phyloP scores from a whole-genome alignment of 2,329 filamentous ascomycete species.

The Aspergillus sp. region DNA sequence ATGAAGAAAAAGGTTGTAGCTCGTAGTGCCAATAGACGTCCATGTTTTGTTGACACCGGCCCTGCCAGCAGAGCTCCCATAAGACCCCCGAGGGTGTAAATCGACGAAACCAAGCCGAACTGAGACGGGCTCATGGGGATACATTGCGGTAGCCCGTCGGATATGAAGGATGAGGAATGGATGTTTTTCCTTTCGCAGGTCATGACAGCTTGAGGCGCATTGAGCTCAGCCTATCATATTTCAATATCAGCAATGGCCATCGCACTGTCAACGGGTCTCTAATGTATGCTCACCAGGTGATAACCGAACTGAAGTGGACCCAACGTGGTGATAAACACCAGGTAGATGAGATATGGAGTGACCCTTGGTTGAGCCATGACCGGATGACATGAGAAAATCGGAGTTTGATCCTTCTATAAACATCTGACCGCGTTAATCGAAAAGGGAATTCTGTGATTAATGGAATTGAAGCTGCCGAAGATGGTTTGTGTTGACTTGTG shows the following conservation, averaged over 20 bases:
- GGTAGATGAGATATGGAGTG: conserved; percentile 74
- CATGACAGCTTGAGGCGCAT: conserved; percentile 90
- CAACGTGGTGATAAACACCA: conserved; percentile 74
- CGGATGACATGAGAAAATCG: conserved; percentile 23
- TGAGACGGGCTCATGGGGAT: conserved; percentile 81
- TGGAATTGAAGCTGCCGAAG: background rate
- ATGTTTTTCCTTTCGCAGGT: conserved; percentile 71
- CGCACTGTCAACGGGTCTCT: background rate
- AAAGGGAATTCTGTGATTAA: background rate
- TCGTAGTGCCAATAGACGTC: conserved; percentile 74
- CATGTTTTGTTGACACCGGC: conserved; percentile 72
- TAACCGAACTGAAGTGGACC: conserved; percentile 94
- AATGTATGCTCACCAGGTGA: conserved; percentile 67
- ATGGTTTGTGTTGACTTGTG: background rate
- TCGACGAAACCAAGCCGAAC: conserved; percentile 83
- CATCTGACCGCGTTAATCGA: background rate
- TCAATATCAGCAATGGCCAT: conserved; percentile 10
- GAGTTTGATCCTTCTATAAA: background rate
- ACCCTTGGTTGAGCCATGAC: conserved; percentile 39
- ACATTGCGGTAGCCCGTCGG: conserved; percentile 60
- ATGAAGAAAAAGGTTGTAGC: conserved; percentile 75
- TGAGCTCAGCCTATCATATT: conserved; percentile 74
- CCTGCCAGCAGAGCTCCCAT: conserved; percentile 78
- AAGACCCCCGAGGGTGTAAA: conserved; percentile 88
- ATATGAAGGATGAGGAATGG: conserved; percentile 20